Base-by-base conservation (phyloP, 23 red algal species). In the Chondrus crispus region DNA sequence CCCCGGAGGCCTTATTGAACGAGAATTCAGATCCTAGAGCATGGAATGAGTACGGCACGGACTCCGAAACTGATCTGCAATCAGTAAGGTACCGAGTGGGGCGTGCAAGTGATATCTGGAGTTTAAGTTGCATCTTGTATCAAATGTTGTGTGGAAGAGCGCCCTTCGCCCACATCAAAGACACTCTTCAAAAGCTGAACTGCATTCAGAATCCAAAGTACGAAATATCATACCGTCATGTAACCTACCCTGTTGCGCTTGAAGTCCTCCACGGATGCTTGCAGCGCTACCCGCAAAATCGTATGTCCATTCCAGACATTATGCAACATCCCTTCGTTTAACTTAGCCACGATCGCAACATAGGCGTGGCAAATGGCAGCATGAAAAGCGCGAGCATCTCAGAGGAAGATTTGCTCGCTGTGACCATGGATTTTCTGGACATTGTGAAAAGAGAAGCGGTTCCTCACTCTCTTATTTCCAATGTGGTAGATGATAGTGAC, bases 101-200 rank as follows among this genome's bases (percentile, higher is more conserved):
- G 5, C 88, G 97, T 20, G 90, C 97, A 4, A 95, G 91, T 46
- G 97, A 99, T 87, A 95, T 99, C 42, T 99, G 97, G 97, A 96
- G 91, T 51, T 84, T 98, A 41, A 91, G 95, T 38, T 98, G 95
- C 77, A 98, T 98, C 47, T 63, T 98, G 4, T 98, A 98, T 74
- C 95, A 98, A 77, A 98, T 98, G 95, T 91, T 98, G 22, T 98
- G 91, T 71, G 95, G 95, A 18, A 58, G 74, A 43, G 87, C 97
- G 46, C 97, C 97, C 13, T 99, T 96, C 71, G 94, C 97, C 26
- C 97, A 99, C 78, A 85, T 99, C 40, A 92, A 70, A 63, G 94
- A 95, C 87, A 85, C 88, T 2, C 82, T 90, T 8, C 89, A 91
- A 62, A 98, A 98, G 80, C 84, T 98, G 83, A 70, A 80, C 51